Evolutionary conservation across 1,284 basidiomycete species (phyloP).

Genomic region (Amylostereum areolatum): DNA sequence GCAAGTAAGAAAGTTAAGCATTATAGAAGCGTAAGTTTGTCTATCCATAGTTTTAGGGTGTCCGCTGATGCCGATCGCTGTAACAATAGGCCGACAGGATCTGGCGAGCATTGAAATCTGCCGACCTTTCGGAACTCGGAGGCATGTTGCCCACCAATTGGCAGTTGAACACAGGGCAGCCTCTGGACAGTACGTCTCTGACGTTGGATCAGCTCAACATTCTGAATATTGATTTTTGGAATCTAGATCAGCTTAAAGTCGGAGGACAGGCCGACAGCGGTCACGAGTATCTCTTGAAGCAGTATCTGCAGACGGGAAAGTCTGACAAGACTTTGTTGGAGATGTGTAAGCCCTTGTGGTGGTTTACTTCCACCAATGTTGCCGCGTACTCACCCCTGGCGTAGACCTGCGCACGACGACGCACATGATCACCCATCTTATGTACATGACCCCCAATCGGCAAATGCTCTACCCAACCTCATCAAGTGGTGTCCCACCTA

Average conservation of each 20-base stretch:
- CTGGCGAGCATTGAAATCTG: constrained; percentile 40
- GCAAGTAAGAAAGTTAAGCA: constrained; percentile 44
- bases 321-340: constrained; percentile 53
- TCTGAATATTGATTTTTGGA: not conserved
- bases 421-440: constrained; percentile 55
- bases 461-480: constrained; percentile 65
- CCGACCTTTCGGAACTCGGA: constrained; percentile 36
- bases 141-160: constrained; percentile 54
- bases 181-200: constrained; percentile 30
- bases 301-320: constrained; percentile 57
- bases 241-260: constrained; percentile 36
- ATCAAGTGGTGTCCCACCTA: constrained; percentile 22
- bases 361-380: not conserved
- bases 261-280: constrained; percentile 65
- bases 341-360: constrained; percentile 43
- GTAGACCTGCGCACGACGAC: constrained; percentile 58
- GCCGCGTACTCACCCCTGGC: not conserved
- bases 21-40: constrained; percentile 35
- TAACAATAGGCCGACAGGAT: constrained; percentile 40
- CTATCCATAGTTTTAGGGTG: no score
- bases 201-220: not conserved
- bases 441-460: constrained; percentile 61
- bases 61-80: no score
- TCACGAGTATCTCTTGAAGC: constrained; percentile 75
- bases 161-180: constrained; percentile 36